Percentiles rank a stretch among this genome's conserved stretches.
These are phyloP conservation scores for Clitoria ternatea DNA, from an alignment of 306 rosid species.

Conservation along the genomic window DNA sequence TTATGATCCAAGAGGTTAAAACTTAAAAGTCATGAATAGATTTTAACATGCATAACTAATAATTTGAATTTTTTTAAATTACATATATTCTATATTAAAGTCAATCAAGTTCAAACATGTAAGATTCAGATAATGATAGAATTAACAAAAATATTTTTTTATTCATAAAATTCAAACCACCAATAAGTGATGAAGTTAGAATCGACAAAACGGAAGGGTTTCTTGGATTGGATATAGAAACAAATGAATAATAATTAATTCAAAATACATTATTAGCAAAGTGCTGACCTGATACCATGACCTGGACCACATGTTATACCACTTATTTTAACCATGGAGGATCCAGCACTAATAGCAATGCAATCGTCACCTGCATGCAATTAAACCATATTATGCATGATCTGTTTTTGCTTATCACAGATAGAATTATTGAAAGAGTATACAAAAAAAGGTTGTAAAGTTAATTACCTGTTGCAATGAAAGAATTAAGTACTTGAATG, in stretches of 20 bases:
- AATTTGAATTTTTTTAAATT: too few species aligned
- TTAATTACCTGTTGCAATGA: conserved; percentile 39
- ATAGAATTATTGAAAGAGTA: not conserved
- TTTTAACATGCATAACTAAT: not conserved
- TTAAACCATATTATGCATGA: not conserved
- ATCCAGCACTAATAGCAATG: conserved; percentile 48
- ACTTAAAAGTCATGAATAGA: not conserved
- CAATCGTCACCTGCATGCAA: conserved; percentile 46
- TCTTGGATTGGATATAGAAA: not conserved
- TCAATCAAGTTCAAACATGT: too few species aligned
- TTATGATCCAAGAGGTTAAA: not conserved
- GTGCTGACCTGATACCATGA: conserved; percentile 52
- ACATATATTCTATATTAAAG: too few species aligned
- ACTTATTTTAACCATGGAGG: conserved; percentile 25
- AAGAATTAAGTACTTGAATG: conserved; percentile 37
- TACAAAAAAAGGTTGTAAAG: not conserved
- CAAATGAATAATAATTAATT: not conserved
- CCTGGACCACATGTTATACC: conserved; percentile 55
- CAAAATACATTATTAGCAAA: not conserved
- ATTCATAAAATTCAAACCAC: too few species aligned
- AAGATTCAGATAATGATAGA: too few species aligned
- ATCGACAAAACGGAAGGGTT: not conserved
- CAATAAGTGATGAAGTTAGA: too few species aligned
- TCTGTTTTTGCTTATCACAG: not conserved
- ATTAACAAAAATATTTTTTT: too few species aligned